Conservation (phyloP, 176 grass and related monocot genomes). For the Poa pratensis region DNA sequence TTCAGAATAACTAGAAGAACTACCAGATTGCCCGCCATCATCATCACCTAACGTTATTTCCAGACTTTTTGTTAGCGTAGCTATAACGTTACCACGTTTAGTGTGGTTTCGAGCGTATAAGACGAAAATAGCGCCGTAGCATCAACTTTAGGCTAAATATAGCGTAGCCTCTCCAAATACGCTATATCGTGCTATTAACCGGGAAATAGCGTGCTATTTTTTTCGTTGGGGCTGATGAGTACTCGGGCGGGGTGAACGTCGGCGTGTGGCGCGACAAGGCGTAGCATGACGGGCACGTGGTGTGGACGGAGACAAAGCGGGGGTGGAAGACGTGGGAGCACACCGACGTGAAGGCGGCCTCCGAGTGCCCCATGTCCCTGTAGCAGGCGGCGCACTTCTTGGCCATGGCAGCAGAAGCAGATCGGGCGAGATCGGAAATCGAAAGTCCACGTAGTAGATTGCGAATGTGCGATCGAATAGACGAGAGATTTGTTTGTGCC, state of each 20-base stretch:
- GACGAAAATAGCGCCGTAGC: too few relatives aligned
- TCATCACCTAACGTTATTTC: too few relatives aligned
- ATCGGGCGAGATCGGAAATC: background rate
- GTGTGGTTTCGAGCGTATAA: too few relatives aligned
- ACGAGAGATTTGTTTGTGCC: background rate
- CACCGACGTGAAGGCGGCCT: constrained; percentile 1
- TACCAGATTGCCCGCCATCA: too few relatives aligned
- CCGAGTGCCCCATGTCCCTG: background rate
- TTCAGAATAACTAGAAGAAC: too few relatives aligned
- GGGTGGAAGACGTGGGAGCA: constrained; percentile 21
- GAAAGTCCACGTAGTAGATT: background rate
- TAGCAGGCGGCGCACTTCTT: background rate
- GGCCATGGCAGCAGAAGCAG: background rate
- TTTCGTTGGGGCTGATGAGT: background rate
- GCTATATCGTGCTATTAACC: too few relatives aligned
- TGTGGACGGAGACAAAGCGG: background rate
- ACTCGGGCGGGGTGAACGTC: background rate
- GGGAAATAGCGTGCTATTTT: too few relatives aligned
- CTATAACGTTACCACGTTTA: too few relatives aligned
- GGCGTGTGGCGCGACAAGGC: background rate
- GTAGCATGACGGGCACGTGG: background rate
- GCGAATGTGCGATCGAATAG: background rate
- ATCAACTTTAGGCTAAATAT: too few relatives aligned
- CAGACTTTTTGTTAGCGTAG: too few relatives aligned
- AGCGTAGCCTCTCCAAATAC: too few relatives aligned